A percentile compares a stretch with the other conserved stretches of the same genome.
These are phyloP conservation scores for Paramecium biaurelia DNA, from an alignment of 73 alveolate species.

Conservation along the genomic window DNA sequence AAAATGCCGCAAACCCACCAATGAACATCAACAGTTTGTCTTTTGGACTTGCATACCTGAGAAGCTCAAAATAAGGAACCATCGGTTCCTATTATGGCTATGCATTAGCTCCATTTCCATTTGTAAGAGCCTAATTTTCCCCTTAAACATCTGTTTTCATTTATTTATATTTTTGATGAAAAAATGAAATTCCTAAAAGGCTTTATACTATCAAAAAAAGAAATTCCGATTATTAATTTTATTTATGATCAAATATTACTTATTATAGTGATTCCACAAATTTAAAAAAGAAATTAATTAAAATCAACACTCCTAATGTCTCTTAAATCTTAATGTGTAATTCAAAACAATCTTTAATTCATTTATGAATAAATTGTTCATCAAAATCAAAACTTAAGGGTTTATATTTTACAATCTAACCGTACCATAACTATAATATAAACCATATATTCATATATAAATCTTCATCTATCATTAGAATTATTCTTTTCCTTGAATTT, in stretches of 20 bases:
- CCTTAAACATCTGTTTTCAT: background rate
- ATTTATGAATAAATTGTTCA: too few relatives aligned
- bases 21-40: constrained; percentile 66
- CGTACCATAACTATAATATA: too few relatives aligned
- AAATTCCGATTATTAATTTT: background rate
- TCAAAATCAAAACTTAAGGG: background rate
- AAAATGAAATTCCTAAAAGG: background rate
- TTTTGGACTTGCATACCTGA: constrained; percentile 54
- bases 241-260: background rate
- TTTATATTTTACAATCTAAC: too few relatives aligned
- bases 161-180: background rate
- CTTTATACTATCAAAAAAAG: background rate
- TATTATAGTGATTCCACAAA: background rate
- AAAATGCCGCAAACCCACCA: constrained; percentile 67
- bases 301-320: background rate
- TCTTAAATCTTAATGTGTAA: too few relatives aligned
- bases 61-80: constrained; percentile 56
- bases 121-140: background rate
- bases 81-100: constrained; percentile 14
- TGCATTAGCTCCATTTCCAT: background rate
- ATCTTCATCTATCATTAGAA: too few relatives aligned
- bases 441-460: too few relatives aligned
- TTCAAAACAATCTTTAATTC: background rate
- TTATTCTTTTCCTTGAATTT: too few relatives aligned
- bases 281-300: background rate